Base-by-base conservation (phyloP, 108 stramenopile genomes). In the Nitzschia sp. region DNA sequence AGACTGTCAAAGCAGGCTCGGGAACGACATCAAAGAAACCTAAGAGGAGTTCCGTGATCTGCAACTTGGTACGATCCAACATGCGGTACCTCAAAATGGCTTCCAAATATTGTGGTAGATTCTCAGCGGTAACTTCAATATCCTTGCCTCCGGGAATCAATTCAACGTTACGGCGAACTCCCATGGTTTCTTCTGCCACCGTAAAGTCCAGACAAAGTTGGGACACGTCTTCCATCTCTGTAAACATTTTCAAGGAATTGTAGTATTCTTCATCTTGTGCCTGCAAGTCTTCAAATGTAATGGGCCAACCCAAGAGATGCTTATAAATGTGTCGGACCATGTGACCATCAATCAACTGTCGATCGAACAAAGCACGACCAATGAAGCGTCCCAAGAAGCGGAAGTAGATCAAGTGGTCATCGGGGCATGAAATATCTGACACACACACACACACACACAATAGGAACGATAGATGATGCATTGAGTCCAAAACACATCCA, bases 21-120 rank as follows among this genome's bases (percentile, higher is more conserved):
- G 98, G 98, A 41, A 98, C 82, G 3, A 97, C 85, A 60, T 98
- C 98, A 65, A 89, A 98, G 78, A 98, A 98, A 19, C 98, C 98
- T 52, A 92, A 59, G 12, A 97, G 74, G 48, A 98, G 70, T 74
- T 95, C 93, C 26, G 74, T 83, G 22, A 97, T 52, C 72, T 97
- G 97, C n/a, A 80, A 75, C 55, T 96, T 91, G 52, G 88, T 85
- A 34, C 96, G 81, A 41, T 80, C 93, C 69, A 95, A 70, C 72
- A 96, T 71, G 14, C 89, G 86, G 81, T 97, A 96, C 69, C 86
- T 87, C 39, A 97, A 67, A 57, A 86, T 84, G 10, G 79, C 83
- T 71, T 99, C 95, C 22, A 99, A 64, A 68, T 96, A 99, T 73
- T 96, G 82, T 10, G 84, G 74, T 39, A 97, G 69, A 86, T 98